These are phyloP conservation scores for Cryphonectria japonica DNA, from an alignment of 2,329 filamentous ascomycete species.

Conservation along the genomic window DNA sequence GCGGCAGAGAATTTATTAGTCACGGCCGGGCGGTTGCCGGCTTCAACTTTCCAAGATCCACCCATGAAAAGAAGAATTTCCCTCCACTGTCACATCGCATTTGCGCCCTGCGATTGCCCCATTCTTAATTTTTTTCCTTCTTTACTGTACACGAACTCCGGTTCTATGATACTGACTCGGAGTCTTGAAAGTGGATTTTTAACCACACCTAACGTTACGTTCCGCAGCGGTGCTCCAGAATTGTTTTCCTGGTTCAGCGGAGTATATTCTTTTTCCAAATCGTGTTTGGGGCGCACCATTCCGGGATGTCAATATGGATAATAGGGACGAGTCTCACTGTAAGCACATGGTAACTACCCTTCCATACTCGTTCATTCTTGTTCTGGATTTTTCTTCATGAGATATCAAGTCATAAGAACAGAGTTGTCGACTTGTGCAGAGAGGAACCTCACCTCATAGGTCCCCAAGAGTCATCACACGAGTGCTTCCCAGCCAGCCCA, in stretches of 20 bases:
- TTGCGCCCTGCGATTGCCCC: slow-evolving; percentile 7
- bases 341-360: slow-evolving; percentile 23
- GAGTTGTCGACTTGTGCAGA: not conserved
- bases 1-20: slow-evolving; percentile 4
- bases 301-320: slow-evolving; percentile 27
- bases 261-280: slow-evolving; percentile 1
- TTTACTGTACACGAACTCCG: not conserved
- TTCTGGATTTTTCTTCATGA: not conserved
- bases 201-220: not conserved
- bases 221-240: not conserved
- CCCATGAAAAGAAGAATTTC: not conserved
- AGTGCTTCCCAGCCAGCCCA: slow-evolving; percentile 28
- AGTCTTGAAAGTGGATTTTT: not conserved
- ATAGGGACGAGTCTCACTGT: slow-evolving; percentile 27
- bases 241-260: not conserved
- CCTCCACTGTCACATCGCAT: not conserved
- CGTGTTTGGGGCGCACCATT: slow-evolving; percentile 1
- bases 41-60: not conserved
- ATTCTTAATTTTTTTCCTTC: not conserved
- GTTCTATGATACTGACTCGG: not conserved
- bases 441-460: not conserved
- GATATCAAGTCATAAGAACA: too few relatives aligned
- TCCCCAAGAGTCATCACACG: not conserved
- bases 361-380: not conserved
- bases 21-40: slow-evolving; percentile 12